These are phyloP conservation scores for Zymoseptoria passerinii DNA, from an alignment of 2,329 filamentous ascomycete species.

Conservation along the genomic window DNA sequence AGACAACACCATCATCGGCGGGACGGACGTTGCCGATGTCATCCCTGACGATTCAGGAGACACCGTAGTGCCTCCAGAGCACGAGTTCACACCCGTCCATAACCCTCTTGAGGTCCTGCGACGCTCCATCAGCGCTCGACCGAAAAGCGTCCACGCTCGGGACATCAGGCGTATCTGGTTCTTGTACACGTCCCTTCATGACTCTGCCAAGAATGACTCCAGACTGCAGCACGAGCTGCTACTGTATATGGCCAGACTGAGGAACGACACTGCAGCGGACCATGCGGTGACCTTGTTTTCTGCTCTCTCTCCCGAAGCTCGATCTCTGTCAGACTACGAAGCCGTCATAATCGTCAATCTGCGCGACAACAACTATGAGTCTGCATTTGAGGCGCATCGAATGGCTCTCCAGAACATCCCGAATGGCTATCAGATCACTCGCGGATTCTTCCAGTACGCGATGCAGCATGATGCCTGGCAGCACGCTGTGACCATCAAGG, in stretches of 20 bases:
- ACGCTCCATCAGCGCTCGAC: neutral
- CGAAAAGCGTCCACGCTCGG: neutral
- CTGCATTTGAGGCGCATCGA: conserved; percentile 16
- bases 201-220: conserved; percentile 15
- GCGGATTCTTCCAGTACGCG: conserved; percentile 14
- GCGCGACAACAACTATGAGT: conserved; percentile 7
- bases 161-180: conserved; percentile 25
- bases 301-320: conserved; percentile 14
- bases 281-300: conserved; percentile 21
- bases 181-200: conserved; percentile 28
- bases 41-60: neutral
- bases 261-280: conserved; percentile 12
- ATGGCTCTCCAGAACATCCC: conserved; percentile 22
- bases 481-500: conserved; percentile 10
- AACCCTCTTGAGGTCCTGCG: neutral
- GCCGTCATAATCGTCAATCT: conserved; percentile 14
- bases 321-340: conserved; percentile 19
- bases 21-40: neutral
- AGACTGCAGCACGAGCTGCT: conserved; percentile 22
- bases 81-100: neutral
- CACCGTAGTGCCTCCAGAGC: neutral
- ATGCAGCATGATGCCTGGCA: conserved; percentile 12
- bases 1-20: neutral
- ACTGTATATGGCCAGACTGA: conserved; percentile 17
- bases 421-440: conserved; percentile 19